These are phyloP conservation scores for Anisodus acutangulus DNA, from an alignment of 257 asterid genomes.

Conservation along the genomic window DNA sequence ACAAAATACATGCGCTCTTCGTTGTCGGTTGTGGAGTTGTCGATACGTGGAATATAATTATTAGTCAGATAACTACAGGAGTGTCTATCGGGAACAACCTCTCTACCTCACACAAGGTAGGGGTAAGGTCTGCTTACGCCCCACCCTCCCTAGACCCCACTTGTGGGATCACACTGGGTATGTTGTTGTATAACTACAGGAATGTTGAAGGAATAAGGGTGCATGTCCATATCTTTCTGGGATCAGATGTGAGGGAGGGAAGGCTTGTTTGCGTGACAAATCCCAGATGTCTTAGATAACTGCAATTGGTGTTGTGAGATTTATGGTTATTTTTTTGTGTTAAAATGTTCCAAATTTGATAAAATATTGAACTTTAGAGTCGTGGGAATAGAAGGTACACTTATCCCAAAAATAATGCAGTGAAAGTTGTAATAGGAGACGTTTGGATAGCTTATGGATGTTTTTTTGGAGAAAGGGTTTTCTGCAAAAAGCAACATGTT, in stretches of 20 bases:
- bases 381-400: background rate
- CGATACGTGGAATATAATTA: background rate
- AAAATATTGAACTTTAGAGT: background rate
- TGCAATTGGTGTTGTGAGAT: background rate
- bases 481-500: background rate
- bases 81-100: background rate
- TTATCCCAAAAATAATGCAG: background rate
- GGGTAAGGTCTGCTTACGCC: too few species aligned
- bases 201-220: background rate
- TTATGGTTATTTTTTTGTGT: background rate
- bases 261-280: background rate
- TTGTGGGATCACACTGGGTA: too few species aligned
- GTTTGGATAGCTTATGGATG: background rate
- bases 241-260: background rate
- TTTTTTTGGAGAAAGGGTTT: background rate
- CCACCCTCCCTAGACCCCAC: too few species aligned
- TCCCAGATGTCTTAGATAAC: background rate
- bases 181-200: too few species aligned
- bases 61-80: background rate
- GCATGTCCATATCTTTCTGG: background rate
- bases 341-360: slow-evolving; percentile 6
- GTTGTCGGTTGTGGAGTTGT: background rate
- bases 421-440: background rate
- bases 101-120: too few species aligned
- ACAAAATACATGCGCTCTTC: background rate